Conservation (phyloP, 441 rosid species). For the Populus hybrid region DNA sequence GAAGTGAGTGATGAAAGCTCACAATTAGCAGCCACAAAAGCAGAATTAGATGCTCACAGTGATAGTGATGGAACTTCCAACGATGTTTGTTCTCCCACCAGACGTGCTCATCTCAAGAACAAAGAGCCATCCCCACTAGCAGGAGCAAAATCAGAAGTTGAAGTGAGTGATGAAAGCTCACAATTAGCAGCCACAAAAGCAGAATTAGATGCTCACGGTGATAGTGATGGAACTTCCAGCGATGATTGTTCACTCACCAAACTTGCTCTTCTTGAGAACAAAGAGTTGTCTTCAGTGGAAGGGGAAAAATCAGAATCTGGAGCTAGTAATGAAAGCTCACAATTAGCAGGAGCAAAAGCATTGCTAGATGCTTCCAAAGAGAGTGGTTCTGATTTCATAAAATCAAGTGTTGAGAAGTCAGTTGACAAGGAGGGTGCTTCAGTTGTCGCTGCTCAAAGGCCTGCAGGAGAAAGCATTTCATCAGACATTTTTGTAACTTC, state of each 20-base stretch:
- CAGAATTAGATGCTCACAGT: neutral
- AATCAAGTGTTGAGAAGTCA: slow-evolving; percentile 21
- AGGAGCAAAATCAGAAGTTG: neutral
- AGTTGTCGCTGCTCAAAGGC: slow-evolving; percentile 19
- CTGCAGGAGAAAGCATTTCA: slow-evolving; percentile 25
- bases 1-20: neutral
- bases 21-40: neutral
- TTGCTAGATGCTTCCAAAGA: slow-evolving; percentile 18
- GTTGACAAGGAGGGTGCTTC: slow-evolving; percentile 26
- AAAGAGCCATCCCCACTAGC: neutral
- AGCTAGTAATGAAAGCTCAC: slow-evolving; percentile 21
- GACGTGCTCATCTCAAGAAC: neutral
- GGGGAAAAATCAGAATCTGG: slow-evolving; percentile 22
- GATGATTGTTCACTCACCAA: slow-evolving; percentile 26
- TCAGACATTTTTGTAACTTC: slow-evolving; percentile 30
- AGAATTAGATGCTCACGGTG: neutral
- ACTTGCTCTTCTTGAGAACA: slow-evolving; percentile 20
- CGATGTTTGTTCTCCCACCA: neutral
- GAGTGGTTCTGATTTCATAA: slow-evolving; percentile 26
- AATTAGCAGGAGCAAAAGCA: slow-evolving; percentile 18
- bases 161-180: neutral
- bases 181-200: neutral
- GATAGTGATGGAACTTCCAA: neutral
- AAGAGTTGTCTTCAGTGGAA: slow-evolving; percentile 18
- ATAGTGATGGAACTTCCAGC: slow-evolving; percentile 18